Base-by-base conservation (phyloP, 129 eudicot species). In the Lonicera japonica region DNA sequence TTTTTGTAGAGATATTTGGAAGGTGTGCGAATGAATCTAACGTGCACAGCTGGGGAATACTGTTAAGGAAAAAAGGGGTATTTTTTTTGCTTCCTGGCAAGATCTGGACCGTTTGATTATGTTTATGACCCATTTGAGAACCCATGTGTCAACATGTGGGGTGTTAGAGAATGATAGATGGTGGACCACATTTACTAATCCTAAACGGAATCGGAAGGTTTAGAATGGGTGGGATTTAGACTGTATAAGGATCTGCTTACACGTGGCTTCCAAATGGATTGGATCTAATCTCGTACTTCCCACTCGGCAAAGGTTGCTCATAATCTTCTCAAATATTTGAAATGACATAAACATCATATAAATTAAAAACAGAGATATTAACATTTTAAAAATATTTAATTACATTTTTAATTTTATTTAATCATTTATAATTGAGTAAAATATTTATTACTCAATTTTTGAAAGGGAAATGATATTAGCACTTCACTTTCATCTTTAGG, bases 41-140 rank as follows among this genome's bases (percentile, higher is more conserved):
- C 75, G 70, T 72, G 68, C 68, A 77, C 77, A 71, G 73, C 82
- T 68, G 75, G 66, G 63, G 55, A 58, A 14, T 50, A 50, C 5
- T 50, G 15, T 47, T 62, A 36, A 63, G 58, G 40, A 43, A 64
- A 58, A 59, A 60, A 73, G 63, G 43, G 72, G 54, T n/a, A 1
- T 41, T 25, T 64, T 61, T 69, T 73, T 50, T 67, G 68, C 59
- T 58, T 62, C 55, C 39, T 68, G 75, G 75, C 52, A 60, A 71
- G 63, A 50, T 73, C 61, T 62, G 13, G 53, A 55, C 80, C 85
- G 85, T 79, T 25, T 14, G 68, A 60, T 74, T 45, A 19, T 70
- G 76, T 66, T 25, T 40, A 11, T 25, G 62, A 1, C 23, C 61
- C 47, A 11, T 47, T 14, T 2, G n/a, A 4, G 64, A 39, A 19